Conservation (phyloP, 352 stramenopile species). For the Pilasporangium apinafurcum region DNA sequence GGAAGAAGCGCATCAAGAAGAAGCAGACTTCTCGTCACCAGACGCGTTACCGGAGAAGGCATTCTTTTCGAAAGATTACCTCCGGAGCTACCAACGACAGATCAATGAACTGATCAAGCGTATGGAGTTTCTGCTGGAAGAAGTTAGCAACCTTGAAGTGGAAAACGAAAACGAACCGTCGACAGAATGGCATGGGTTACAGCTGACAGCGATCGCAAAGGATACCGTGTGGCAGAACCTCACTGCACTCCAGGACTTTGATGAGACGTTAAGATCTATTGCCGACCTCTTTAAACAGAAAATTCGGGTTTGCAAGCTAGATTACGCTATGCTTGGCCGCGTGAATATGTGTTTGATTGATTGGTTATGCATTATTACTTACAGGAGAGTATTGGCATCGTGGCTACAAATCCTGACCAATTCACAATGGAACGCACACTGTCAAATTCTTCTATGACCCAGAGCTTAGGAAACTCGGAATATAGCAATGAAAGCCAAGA, state of each 20-base stretch:
- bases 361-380: background rate
- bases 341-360: background rate
- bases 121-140: constrained; percentile 50
- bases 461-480: constrained; percentile 24
- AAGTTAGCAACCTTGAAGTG: constrained; percentile 49
- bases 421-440: constrained; percentile 31
- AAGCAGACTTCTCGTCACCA: constrained; percentile 12
- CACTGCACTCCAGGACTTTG: constrained; percentile 50
- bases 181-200: constrained; percentile 25
- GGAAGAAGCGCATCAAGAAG: background rate
- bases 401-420: constrained; percentile 27
- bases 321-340: background rate
- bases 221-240: constrained; percentile 67
- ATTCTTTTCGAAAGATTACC: constrained; percentile 50
- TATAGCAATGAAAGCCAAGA: constrained; percentile 48
- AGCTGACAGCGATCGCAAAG: constrained; percentile 28
- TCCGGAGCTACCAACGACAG: constrained; percentile 54
- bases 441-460: constrained; percentile 30
- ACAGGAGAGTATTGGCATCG: constrained; percentile 45
- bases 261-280: constrained; percentile 23
- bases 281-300: constrained; percentile 49
- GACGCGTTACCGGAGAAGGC: constrained; percentile 40
- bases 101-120: constrained; percentile 45
- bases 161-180: constrained; percentile 29
- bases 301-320: constrained; percentile 21